phyloP scores from a whole-genome alignment of 2,329 filamentous ascomycete species.

The Colletotrichum musae region DNA sequence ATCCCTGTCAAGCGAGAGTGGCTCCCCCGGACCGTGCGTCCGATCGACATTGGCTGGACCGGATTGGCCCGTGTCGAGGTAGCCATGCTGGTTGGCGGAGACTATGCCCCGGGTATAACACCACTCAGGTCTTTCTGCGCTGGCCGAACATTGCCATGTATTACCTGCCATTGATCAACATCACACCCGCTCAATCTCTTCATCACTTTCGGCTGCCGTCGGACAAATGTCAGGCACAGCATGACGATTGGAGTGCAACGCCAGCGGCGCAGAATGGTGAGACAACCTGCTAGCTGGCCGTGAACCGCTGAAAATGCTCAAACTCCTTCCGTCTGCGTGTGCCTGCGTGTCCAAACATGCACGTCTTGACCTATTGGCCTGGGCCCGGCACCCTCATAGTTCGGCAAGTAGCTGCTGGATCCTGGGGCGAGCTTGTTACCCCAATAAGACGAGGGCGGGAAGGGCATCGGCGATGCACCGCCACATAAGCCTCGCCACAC shows the following conservation, averaged over 20 bases:
- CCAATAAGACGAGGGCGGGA: constrained; percentile 6
- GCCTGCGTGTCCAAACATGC: constrained; percentile 2
- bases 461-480: neutral
- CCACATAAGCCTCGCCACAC: constrained; percentile 26
- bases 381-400: neutral
- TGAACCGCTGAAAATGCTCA: constrained; percentile 9
- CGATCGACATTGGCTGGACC: constrained; percentile 30
- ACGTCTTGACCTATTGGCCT: constrained; percentile 2
- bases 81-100: constrained; percentile 28
- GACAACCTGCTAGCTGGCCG: constrained; percentile 1
- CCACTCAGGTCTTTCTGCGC: neutral
- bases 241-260: constrained; percentile 18
- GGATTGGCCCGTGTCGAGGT: constrained; percentile 23
- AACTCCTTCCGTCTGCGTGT: neutral
- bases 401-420: constrained; percentile 10
- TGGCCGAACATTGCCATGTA: neutral
- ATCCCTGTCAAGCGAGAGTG: constrained; percentile 21
- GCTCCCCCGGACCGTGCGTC: constrained; percentile 26
- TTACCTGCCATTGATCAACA: constrained; percentile 1
- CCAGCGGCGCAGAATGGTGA: neutral
- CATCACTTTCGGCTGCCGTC: constrained; percentile 1
- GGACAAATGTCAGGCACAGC: constrained; percentile 16
- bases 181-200: constrained; percentile 1
- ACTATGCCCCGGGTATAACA: constrained; percentile 31
- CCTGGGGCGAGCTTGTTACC: neutral